Evolutionary conservation across 164 flowering plant genomes (phyloP).

Genomic region (Sedum album): DNA sequence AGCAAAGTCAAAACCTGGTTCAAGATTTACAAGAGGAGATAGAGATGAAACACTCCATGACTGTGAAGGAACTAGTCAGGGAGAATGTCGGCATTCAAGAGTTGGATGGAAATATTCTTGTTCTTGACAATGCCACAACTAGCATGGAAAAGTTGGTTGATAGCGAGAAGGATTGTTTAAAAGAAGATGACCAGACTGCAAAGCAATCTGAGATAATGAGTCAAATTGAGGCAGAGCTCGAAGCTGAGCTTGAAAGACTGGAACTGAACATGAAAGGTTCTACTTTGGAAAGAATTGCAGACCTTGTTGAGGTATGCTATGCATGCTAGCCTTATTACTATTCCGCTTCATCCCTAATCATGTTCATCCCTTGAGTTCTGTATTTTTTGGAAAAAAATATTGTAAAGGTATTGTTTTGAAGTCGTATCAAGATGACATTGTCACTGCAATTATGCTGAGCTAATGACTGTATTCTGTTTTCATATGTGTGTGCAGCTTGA

Average conservation of each 20-base stretch:
- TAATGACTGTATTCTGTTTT: not conserved
- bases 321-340: not conserved
- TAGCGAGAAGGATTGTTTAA: not conserved
- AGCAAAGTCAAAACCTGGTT: slow-evolving; percentile 20
- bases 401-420: not conserved
- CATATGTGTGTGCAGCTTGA: slow-evolving; percentile 12
- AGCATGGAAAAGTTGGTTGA: not conserved
- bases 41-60: slow-evolving; percentile 22
- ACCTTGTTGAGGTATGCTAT: slow-evolving; percentile 15
- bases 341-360: not conserved
- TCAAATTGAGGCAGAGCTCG: slow-evolving; percentile 26
- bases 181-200: slow-evolving; percentile 8
- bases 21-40: slow-evolving; percentile 27
- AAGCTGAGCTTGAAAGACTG: slow-evolving; percentile 25
- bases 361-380: not conserved
- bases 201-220: slow-evolving; percentile 18
- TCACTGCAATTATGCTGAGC: not conserved
- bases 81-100: slow-evolving; percentile 5
- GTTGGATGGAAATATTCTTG: not conserved
- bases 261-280: slow-evolving; percentile 17
- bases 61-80: slow-evolving; percentile 16
- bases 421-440: not conserved
- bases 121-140: not conserved
- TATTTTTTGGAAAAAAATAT: not conserved
- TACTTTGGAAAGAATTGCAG: slow-evolving; percentile 8